phyloP scores from a whole-genome alignment of 1,139 yeast genomes.

The Magnusiomyces sp. region DNA sequence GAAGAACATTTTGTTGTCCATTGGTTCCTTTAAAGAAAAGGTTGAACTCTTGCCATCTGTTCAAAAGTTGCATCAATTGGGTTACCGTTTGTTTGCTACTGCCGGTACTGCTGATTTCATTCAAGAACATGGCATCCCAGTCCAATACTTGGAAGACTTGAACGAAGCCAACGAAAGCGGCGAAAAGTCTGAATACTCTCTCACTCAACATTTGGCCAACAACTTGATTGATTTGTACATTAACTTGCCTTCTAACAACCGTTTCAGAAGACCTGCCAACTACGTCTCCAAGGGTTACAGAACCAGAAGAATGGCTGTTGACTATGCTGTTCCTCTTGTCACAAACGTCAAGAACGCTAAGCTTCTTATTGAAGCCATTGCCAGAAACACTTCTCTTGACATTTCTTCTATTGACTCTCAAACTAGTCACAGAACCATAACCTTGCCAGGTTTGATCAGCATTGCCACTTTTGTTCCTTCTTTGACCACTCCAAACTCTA shows the following conservation, averaged over 20 bases:
- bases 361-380: conserved; percentile 84
- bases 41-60: conserved; percentile 87
- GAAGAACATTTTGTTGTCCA: conserved; percentile 85
- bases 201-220: conserved; percentile 93
- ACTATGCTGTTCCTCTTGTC: conserved; percentile 93
- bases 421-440: conserved; percentile 75
- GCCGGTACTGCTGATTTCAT: conserved; percentile 99
- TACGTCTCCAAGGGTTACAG: conserved; percentile 96
- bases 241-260: conserved; percentile 91
- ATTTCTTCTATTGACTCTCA: conserved; percentile 80
- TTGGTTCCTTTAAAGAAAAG: conserved; percentile 98
- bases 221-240: conserved; percentile 93
- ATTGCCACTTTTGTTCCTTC: conserved; percentile 74
- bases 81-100: conserved; percentile 89
- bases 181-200: conserved; percentile 87
- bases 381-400: conserved; percentile 58
- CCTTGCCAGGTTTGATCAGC: conserved; percentile 81
- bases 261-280: conserved; percentile 98
- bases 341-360: conserved; percentile 98
- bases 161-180: conserved; percentile 45
- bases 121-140: conserved; percentile 89
- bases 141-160: conserved; percentile 87
- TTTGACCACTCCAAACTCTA: conserved; percentile 38
- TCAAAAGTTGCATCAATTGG: conserved; percentile 68
- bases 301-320: conserved; percentile 99